These are phyloP conservation scores for Xylaria sp. DNA, from an alignment of 495 filamentous ascomycete genomes.

Conservation along the genomic window DNA sequence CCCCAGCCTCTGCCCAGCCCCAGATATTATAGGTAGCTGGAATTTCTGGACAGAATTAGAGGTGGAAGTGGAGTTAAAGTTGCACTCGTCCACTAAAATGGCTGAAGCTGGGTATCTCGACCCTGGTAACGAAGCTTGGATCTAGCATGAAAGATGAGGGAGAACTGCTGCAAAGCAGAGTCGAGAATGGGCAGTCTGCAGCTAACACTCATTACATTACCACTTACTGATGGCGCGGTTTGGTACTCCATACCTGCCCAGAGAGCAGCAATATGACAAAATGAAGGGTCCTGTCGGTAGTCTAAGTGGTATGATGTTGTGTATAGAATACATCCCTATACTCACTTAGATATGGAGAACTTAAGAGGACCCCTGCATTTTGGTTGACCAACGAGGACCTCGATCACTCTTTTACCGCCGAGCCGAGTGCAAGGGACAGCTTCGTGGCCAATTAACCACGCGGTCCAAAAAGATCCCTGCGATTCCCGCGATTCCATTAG, in stretches of 20 bases:
- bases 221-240: not conserved
- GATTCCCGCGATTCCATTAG: constrained; percentile 16
- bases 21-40: constrained; percentile 24
- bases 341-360: not conserved
- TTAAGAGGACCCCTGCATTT: constrained; percentile 22
- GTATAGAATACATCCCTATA: constrained; percentile 12
- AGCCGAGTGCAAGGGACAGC: constrained; percentile 28
- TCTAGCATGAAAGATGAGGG: constrained; percentile 15
- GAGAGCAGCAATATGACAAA: not conserved
- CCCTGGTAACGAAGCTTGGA: constrained; percentile 3
- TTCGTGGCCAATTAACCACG: constrained; percentile 25
- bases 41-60: constrained; percentile 18
- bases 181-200: constrained; percentile 1
- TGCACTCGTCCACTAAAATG: constrained; percentile 2
- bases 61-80: constrained; percentile 18
- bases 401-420: constrained; percentile 31
- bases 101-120: constrained; percentile 13
- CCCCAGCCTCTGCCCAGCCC: constrained; percentile 26
- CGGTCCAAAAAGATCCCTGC: constrained; percentile 19
- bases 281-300: not conserved
- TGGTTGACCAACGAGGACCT: constrained; percentile 19
- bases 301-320: constrained; percentile 16
- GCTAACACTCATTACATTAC: not conserved
- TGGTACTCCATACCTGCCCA: constrained; percentile 8
- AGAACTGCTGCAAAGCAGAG: constrained; percentile 23